These are phyloP conservation scores for Jacaranda mimosifolia DNA, from an alignment of 257 asterid genomes.

Conservation along the genomic window DNA sequence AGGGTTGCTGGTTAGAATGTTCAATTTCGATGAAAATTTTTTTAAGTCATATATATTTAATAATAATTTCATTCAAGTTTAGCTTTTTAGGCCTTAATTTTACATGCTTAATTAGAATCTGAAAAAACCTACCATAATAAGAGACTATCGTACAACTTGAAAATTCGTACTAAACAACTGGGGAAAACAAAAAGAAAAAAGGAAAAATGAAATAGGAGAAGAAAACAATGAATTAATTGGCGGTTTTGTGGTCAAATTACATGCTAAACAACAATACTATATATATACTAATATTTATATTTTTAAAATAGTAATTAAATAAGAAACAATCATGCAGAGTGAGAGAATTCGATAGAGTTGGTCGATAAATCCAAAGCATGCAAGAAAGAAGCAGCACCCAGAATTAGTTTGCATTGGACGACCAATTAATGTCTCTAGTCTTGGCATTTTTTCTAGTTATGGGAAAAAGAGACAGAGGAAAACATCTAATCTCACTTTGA, in stretches of 20 bases:
- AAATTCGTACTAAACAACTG: not conserved
- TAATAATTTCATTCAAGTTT: too few relatives aligned
- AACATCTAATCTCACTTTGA: slow-evolving; percentile 31
- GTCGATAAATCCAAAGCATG: slow-evolving; percentile 30
- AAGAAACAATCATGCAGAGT: not conserved
- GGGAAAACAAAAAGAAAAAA: not conserved
- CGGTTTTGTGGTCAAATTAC: slow-evolving; percentile 7
- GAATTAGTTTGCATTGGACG: slow-evolving; percentile 18
- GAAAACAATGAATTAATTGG: not conserved
- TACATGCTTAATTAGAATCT: too few relatives aligned
- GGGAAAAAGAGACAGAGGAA: slow-evolving; percentile 15
- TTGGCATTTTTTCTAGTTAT: slow-evolving; percentile 35
- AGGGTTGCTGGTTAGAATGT: too few relatives aligned
- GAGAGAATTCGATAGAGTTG: not conserved
- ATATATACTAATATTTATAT: too few relatives aligned
- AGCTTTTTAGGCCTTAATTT: too few relatives aligned
- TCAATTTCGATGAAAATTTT: too few relatives aligned
- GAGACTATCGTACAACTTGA: too few relatives aligned
- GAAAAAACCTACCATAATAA: too few relatives aligned
- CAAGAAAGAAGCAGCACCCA: not conserved
- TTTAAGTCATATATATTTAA: too few relatives aligned
- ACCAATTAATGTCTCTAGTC: slow-evolving; percentile 31
- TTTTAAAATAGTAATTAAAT: not conserved
- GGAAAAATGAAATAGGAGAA: not conserved
- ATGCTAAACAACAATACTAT: not conserved